Evolutionary conservation across 371 early-diverging fungal genomes (phyloP).

Genomic region (Modicella reniformis): DNA sequence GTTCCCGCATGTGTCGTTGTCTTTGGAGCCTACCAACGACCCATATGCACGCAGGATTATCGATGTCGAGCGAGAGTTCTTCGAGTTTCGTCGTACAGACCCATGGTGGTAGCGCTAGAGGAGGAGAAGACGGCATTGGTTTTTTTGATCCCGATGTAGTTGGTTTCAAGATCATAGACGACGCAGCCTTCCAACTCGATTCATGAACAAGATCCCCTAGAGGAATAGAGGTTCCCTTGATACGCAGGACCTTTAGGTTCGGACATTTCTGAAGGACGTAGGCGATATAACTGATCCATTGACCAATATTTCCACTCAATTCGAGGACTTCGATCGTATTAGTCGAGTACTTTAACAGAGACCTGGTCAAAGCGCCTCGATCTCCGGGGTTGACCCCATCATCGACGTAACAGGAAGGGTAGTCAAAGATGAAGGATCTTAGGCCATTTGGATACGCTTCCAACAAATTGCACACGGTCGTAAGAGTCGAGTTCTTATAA

Average conservation of each 20-base stretch:
- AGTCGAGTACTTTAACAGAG: not conserved
- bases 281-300: not conserved
- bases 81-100: too few species aligned
- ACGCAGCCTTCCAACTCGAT: not conserved
- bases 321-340: not conserved
- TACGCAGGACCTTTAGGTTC: not conserved
- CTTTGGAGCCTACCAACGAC: too few species aligned
- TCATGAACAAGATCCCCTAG: not conserved
- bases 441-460: not conserved
- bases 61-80: too few species aligned
- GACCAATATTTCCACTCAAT: not conserved
- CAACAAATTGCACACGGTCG: not conserved
- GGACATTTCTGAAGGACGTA: not conserved
- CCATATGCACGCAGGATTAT: too few species aligned
- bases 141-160: not conserved
- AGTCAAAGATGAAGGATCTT: not conserved
- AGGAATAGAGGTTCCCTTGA: not conserved
- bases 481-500: not conserved
- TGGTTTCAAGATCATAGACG: not conserved
- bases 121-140: too few species aligned
- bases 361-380: not conserved
- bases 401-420: too few species aligned
- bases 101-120: too few species aligned
- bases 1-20: too few species aligned
- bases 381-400: too few species aligned